A percentile compares a stretch with the other conserved stretches of the same genome.
Evolutionary conservation across 2,329 filamentous ascomycete genomes (phyloP).

Genomic region (Colletotrichum abscissum): DNA sequence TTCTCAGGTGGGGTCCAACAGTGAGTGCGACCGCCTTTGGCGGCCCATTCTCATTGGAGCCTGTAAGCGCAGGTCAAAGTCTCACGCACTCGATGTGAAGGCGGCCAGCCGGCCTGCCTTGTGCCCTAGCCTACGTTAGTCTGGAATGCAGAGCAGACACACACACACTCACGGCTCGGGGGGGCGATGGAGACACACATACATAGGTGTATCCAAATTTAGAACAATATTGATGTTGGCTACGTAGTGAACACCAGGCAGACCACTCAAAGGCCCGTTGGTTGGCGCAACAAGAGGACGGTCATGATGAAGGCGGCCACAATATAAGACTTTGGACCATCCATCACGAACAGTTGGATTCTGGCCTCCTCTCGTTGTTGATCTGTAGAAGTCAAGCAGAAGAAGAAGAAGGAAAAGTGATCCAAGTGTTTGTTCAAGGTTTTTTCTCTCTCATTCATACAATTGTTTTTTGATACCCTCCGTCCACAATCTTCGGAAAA

Average conservation of each 20-base stretch:
- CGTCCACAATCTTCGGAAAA: conserved; percentile 46
- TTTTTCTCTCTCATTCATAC: conserved; percentile 53
- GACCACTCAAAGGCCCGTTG: conserved; percentile 30
- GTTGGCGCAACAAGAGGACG: conserved; percentile 37
- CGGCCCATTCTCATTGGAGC: conserved; percentile 55
- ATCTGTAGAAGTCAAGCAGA: conserved; percentile 55
- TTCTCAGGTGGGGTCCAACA: conserved; percentile 37
- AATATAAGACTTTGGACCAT: conserved; percentile 69
- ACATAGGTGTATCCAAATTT: conserved; percentile 35
- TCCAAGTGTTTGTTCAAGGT: conserved; percentile 63
- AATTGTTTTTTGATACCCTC: conserved; percentile 46
- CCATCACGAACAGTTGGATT: conserved; percentile 51
- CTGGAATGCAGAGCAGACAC: conserved; percentile 3
- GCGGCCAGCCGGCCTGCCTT: conserved; percentile 32
- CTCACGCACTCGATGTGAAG: conserved; percentile 28
- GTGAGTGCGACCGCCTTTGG: conserved; percentile 32
- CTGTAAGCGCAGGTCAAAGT: conserved; percentile 56
- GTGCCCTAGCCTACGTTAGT: conserved; percentile 27
- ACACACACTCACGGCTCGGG: neutral
- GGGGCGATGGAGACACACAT: neutral
- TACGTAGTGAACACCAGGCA: conserved; percentile 31
- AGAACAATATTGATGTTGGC: conserved; percentile 34
- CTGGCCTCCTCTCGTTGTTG: conserved; percentile 52
- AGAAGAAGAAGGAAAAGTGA: conserved; percentile 53
- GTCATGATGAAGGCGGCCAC: conserved; percentile 57